Conservation (phyloP, 352 stramenopile species). For the Phytophthora rubi region DNA sequence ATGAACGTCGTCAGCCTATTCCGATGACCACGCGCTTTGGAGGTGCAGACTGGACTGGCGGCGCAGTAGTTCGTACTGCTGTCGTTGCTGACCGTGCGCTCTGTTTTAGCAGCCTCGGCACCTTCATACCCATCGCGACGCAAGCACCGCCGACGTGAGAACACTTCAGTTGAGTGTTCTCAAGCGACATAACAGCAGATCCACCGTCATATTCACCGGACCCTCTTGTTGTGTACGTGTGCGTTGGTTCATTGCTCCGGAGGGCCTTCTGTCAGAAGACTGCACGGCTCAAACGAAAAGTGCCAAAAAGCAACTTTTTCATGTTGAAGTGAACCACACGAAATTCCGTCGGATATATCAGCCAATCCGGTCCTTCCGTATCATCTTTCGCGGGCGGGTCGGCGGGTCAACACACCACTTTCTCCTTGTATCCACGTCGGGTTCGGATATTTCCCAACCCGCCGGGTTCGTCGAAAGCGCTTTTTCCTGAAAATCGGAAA, state of each 20-base stretch:
- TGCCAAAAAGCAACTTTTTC: too few relatives aligned
- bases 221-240: too few relatives aligned
- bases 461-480: not conserved
- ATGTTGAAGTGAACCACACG: not conserved
- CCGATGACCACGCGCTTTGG: conserved; percentile 28
- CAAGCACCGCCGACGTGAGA: not conserved
- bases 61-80: conserved; percentile 32
- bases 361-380: not conserved
- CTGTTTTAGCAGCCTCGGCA: conserved; percentile 12
- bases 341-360: not conserved
- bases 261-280: too few relatives aligned
- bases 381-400: not conserved
- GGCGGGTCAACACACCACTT: not conserved
- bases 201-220: too few relatives aligned
- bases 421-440: not conserved
- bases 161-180: too few relatives aligned
- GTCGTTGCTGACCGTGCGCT: conserved; percentile 37
- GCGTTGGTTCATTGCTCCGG: too few relatives aligned
- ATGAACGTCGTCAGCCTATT: conserved; percentile 3
- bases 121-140: conserved; percentile 20
- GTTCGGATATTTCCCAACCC: too few relatives aligned
- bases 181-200: too few relatives aligned
- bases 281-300: too few relatives aligned
- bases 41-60: conserved; percentile 31
- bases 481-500: not conserved